Base-by-base conservation (phyloP, 2,329 filamentous ascomycete genomes). In the Alternaria solani region DNA sequence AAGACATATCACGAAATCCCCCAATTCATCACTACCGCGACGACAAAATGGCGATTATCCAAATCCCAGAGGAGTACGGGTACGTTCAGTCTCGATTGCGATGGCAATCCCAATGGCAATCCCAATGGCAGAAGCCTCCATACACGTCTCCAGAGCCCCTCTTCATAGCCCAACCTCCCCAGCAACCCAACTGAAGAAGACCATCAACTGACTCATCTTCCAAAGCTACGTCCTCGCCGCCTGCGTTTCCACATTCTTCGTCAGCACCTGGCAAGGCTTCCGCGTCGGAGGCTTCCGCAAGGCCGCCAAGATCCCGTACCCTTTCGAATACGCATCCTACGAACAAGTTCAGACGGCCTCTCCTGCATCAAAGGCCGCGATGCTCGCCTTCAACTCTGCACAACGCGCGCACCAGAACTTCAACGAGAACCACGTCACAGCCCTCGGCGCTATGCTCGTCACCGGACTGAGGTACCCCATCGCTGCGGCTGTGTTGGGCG, bases 261-360 rank as follows among this genome's bases (percentile, higher is more conserved):
- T 89, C 42, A 77, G 78, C 58, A 79, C 79, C 68, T 82, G 82
- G 76, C 87, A 88, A 70, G 83, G 82, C 65, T 55, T 25, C 16
- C 79, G 84, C 70, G 81, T 84, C 30, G 72, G 71, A 46, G 23
- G 42, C 23, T 78, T 81, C 74, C 85, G 87, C 77, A 84, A 82
- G 66, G 68, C 75, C 4, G 85, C 86, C 62, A 80, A 82, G 42
- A 78, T 88, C 61, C 79, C 80, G 16, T 88, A 88, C 75, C 87
- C 87, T 14, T 84, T 86, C 77, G 77, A 80, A 72, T 88, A 87
- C 77, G 87, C 87, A 30, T 84, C 84, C 23, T 75, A 80, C 49
- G 82, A 85, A 61, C 83, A 87, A 73, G 80, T 86, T 73, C 81
- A 73, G 36, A 69, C 76, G 16, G 75, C 78, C 4, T 66, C 75